Conservation (phyloP, 768 basidiomycete species). For the Lentinus brumalis region DNA sequence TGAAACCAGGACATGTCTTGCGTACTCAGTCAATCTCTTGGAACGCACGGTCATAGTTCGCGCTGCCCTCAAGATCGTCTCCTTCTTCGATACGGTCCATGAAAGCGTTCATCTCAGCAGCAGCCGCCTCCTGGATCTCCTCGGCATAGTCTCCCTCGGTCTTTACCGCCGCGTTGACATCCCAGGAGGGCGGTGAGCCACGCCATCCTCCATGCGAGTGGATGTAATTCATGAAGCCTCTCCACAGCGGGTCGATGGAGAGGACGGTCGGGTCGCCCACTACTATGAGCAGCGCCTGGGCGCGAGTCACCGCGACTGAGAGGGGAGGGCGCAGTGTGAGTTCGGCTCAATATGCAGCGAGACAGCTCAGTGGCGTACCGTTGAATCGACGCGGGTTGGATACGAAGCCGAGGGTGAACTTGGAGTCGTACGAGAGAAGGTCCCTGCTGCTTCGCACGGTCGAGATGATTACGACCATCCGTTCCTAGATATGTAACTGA, state of each 20-base stretch:
- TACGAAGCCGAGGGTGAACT: conserved; percentile 36
- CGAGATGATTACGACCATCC: conserved; percentile 39
- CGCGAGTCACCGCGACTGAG: conserved; percentile 66
- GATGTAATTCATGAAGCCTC: conserved; percentile 60
- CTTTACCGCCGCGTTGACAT: conserved; percentile 40
- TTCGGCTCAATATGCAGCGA: not conserved
- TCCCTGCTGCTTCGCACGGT: conserved; percentile 38
- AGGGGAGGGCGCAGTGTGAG: not conserved
- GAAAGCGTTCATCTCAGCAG: conserved; percentile 39
- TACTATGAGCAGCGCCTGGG: conserved; percentile 62
- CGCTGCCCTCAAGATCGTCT: too few species aligned
- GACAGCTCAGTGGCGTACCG: conserved; percentile 38
- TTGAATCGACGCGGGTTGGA: conserved; percentile 41
- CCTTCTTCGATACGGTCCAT: conserved; percentile 2
- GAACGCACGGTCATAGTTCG: too few species aligned
- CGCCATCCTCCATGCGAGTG: conserved; percentile 52
- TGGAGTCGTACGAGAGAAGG: conserved; percentile 29
- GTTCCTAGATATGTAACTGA: conserved; percentile 30
- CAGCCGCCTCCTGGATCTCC: conserved; percentile 25
- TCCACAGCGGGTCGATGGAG: conserved; percentile 61
- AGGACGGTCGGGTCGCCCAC: conserved; percentile 62
- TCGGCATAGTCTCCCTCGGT: conserved; percentile 43
- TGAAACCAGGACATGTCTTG: too few species aligned
- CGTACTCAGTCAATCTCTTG: too few species aligned
- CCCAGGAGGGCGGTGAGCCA: conserved; percentile 38